Evolutionary conservation across 2,329 filamentous ascomycete species (phyloP).

Genomic region (Botryotinia convoluta): DNA sequence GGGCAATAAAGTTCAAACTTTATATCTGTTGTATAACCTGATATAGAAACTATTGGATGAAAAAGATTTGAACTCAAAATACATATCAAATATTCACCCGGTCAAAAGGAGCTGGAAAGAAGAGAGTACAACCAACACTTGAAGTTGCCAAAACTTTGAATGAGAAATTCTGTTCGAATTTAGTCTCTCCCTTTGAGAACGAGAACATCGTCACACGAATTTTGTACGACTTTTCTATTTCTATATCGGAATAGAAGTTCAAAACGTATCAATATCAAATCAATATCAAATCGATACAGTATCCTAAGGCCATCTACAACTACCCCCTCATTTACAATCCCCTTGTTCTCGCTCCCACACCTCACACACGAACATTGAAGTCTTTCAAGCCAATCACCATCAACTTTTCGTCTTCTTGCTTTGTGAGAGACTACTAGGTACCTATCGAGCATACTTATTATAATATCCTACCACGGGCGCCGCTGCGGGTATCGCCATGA

Average conservation of each 20-base stretch:
- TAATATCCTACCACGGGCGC: background rate
- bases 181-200: background rate
- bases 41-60: background rate
- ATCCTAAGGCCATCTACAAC: background rate
- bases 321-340: background rate
- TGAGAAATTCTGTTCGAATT: background rate
- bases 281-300: background rate
- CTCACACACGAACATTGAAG: background rate
- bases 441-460: background rate
- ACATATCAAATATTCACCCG: background rate
- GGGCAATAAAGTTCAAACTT: background rate
- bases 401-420: background rate
- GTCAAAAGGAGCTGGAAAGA: background rate
- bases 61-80: background rate
- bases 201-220: background rate
- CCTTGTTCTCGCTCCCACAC: background rate
- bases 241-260: background rate
- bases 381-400: background rate
- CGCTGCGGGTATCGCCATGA: background rate
- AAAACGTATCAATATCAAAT: background rate
- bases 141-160: background rate
- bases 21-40: background rate
- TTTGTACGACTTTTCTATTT: background rate
- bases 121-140: background rate
- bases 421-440: background rate